phyloP scores from a whole-genome alignment of 768 basidiomycete genomes.

The Lentinus tigrinus region DNA sequence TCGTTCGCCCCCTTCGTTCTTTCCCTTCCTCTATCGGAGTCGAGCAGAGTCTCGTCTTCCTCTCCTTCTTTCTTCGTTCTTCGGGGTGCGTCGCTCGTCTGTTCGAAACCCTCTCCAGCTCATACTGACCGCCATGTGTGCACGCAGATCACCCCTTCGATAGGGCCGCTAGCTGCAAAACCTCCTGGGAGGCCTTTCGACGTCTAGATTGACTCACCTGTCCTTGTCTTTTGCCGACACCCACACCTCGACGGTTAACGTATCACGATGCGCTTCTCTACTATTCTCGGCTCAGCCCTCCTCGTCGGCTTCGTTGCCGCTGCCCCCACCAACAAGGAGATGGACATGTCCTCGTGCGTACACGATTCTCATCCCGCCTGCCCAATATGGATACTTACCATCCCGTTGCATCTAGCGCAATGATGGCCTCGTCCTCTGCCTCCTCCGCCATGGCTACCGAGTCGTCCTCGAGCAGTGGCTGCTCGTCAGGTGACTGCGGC shows the following conservation, averaged over 20 bases:
- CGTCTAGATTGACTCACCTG: conserved; percentile 25
- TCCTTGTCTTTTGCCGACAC: conserved; percentile 37
- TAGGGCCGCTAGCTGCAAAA: conserved; percentile 53
- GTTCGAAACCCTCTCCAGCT: background rate
- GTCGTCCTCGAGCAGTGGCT: conserved; percentile 5
- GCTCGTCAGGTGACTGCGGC: conserved; percentile 21
- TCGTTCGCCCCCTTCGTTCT: conserved; percentile 33
- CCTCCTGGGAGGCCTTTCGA: conserved; percentile 57
- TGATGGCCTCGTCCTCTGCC: background rate
- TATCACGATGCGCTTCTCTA: conserved; percentile 59
- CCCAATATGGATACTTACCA: background rate
- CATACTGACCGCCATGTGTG: conserved; percentile 2
- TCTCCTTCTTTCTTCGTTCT: conserved; percentile 46
- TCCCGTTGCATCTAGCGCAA: background rate
- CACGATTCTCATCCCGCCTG: background rate
- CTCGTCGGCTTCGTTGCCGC: conserved; percentile 52
- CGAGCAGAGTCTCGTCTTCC: conserved; percentile 67
- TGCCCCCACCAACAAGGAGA: conserved; percentile 36
- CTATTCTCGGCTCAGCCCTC: conserved; percentile 53
- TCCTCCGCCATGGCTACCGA: background rate
- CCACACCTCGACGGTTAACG: conserved; percentile 46
- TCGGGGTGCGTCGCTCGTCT: conserved; percentile 20
- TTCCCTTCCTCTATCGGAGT: conserved; percentile 41
- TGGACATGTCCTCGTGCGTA: conserved; percentile 24
- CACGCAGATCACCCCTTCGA: conserved; percentile 67